Base-by-base conservation (phyloP, 2,329 filamentous ascomycete genomes). In the Aureobasidium subglaciale region DNA sequence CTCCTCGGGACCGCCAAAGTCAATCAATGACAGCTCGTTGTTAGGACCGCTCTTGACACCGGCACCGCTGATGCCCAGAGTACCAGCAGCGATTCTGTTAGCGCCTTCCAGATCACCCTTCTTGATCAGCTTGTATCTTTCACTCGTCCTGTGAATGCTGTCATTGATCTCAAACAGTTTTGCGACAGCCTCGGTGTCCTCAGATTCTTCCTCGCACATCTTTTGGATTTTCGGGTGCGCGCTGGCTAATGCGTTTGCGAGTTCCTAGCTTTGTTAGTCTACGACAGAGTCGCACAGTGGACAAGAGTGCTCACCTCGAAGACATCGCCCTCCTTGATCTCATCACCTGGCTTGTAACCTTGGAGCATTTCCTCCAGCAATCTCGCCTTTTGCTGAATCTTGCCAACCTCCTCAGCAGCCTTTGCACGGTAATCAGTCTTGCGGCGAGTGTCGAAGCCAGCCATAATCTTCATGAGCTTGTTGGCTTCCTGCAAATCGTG, bases 351-450 rank as follows among this genome's bases (percentile, higher is more conserved):
- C 65, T 86, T 82, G 71, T 95, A 90, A 24, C 84, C 85, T 63
- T 92, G 88, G 50, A 99, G 77, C 74, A 95, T 90, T 69, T 99
- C 93, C 70, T 99, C 93, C 24, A 99, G 73, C 59, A 99, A 75
- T 60, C 85, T 85, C 3, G 93, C 93, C 71, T 99, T 99, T 68
- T 96, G 90, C 70, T 97, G 93, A 57, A 99, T 91, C 74, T 90
- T 95, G 62, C 83, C 81, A 7, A 99, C 90, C 60, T 99, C 93
- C 68, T 96, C 91, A 9, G 93, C 93, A 1, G 93, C 93, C 73
- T 99, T 99, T 60, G 93, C 93, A 61, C 93, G 86, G 73, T 96
- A 99, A 73, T 99, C 92, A 1, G 93, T 96, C 75, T 97, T 97
- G 69, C 90, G 87, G 63, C 91, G 80, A 57, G 89, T 96, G 70